phyloP scores from a whole-genome alignment of 768 basidiomycete genomes.

The Epithele typhae region DNA sequence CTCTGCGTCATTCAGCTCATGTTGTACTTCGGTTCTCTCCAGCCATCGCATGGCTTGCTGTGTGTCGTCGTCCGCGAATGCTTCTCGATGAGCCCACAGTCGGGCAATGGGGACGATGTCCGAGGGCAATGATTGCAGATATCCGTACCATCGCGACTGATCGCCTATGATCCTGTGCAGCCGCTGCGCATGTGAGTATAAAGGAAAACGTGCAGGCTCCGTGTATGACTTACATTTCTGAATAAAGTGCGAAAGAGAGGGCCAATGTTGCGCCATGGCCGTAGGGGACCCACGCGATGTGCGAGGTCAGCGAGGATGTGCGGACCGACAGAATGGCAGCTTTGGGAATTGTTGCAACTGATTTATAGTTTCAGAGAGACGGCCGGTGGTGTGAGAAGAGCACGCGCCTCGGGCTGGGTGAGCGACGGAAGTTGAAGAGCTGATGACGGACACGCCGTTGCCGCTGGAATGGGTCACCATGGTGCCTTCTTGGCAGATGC shows the following conservation, averaged over 20 bases:
- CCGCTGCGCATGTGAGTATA: constrained; percentile 1
- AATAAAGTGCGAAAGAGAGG: constrained; percentile 59
- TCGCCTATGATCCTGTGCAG: constrained; percentile 40
- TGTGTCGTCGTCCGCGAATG: constrained; percentile 22
- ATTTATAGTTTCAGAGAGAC: too few relatives aligned
- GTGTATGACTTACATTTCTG: constrained; percentile 51
- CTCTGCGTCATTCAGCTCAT: constrained; percentile 18
- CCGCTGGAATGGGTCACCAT: too few relatives aligned
- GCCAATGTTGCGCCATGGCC: constrained; percentile 58
- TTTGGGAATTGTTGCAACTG: constrained; percentile 68
- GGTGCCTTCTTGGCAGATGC: too few relatives aligned
- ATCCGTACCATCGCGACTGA: constrained; percentile 57
- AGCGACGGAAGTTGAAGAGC: too few relatives aligned
- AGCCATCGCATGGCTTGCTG: constrained; percentile 31
- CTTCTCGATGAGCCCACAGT: constrained; percentile 46
- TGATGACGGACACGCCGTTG: too few relatives aligned
- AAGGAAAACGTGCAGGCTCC: not conserved
- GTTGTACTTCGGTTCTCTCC: constrained; percentile 27
- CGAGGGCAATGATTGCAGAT: constrained; percentile 60
- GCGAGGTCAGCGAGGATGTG: constrained; percentile 36
- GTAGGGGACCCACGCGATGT: constrained; percentile 42
- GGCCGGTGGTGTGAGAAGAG: too few relatives aligned
- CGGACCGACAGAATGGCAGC: constrained; percentile 55
- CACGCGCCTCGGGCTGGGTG: too few relatives aligned
- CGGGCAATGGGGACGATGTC: constrained; percentile 51